Conservation (phyloP, 345 rosid genomes). For the Limnanthes douglasii region DNA sequence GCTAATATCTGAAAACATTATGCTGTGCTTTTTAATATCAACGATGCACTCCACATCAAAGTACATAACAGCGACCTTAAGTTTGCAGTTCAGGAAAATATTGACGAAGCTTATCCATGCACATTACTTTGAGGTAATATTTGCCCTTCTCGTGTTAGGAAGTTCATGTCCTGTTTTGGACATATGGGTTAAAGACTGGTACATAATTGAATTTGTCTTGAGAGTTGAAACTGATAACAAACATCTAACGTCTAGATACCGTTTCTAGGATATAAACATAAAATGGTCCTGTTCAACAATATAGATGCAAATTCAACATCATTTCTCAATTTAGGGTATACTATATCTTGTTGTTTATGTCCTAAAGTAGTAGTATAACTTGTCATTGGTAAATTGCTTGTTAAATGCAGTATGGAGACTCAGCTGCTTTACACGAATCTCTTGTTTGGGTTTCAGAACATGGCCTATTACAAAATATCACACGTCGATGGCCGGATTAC, state of each 20-base stretch:
- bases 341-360: too few species aligned
- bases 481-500: conserved; percentile 91
- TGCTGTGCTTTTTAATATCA: conserved; percentile 79
- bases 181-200: too few species aligned
- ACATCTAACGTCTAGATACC: too few species aligned
- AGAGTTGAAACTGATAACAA: too few species aligned
- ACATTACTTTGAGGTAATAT: conserved; percentile 71
- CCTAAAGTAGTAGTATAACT: too few species aligned
- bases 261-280: too few species aligned
- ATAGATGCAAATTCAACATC: too few species aligned
- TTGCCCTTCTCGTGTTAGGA: conserved; percentile 2
- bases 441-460: conserved; percentile 45
- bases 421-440: neutral
- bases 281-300: too few species aligned
- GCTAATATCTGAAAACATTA: conserved; percentile 79
- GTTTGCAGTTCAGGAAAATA: conserved; percentile 82
- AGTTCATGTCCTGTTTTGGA: too few species aligned
- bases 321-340: too few species aligned
- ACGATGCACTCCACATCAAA: conserved; percentile 75
- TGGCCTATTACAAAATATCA: conserved; percentile 95
- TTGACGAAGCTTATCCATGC: conserved; percentile 81
- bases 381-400: neutral
- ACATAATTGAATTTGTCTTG: too few species aligned
- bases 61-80: conserved; percentile 76
- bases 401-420: neutral